Base-by-base conservation (phyloP, 176 grass and related monocot species). In the Zoysia japonica region DNA sequence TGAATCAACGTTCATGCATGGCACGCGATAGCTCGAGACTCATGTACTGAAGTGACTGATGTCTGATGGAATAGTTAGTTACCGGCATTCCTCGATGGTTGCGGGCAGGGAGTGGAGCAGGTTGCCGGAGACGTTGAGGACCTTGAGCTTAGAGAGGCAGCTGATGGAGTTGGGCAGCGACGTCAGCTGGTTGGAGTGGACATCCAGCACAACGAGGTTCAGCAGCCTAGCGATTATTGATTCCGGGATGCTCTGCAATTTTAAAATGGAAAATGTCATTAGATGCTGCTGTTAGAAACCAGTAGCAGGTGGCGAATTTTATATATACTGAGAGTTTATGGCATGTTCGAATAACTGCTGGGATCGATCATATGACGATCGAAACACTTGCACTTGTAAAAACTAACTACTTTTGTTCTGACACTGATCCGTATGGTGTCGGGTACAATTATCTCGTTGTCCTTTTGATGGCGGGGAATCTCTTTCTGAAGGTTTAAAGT, bases 81-180 rank as follows among this genome's bases (percentile, higher is more conserved):
- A 99, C 96, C 86, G 86, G 92, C 96, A 99, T 61, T 99, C 88
- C 79, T 96, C 96, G 10, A 99, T 89, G 69, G 92, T 99, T 80
- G 84, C 57, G 0, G 96, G 96, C 6, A 99, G 82, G 11, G 85
- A 85, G 43, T 86, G 72, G 3, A 99, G 82, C 14, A 99, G 88
- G 84, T 99, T 99, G 86, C 96, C 92, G 69, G 96, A 95, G 78
- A 96, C 88, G 70, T 99, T 93, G 78, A 99, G 84, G 50, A 93
- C 86, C 74, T 89, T 91, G 76, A 99, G 85, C 89, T 96, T 99
- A 54, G 90, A 93, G 79, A 99, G 96, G 82, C 96, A 99, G 36
- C 96, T 92, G 35, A 99, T 91, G 87, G 96, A 99, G 78, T 99
- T 99, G 5, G 96, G 96, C 42, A 99, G 84, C 19, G 88, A 73